Conservation (phyloP, 2,329 filamentous ascomycete species). For the Botrytis aclada region DNA sequence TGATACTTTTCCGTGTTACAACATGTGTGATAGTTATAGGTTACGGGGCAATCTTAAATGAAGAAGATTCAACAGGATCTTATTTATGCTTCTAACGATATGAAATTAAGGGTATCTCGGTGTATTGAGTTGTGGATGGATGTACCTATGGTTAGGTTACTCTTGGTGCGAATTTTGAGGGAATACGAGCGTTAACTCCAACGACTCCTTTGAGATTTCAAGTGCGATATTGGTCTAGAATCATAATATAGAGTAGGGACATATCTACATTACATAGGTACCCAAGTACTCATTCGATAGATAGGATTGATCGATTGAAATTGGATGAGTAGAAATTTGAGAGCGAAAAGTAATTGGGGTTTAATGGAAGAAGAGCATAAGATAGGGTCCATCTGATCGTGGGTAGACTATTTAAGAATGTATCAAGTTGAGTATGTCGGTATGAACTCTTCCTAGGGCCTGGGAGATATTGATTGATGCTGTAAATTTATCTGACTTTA, state of each 20-base stretch:
- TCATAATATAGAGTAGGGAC: background rate
- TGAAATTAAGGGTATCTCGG: background rate
- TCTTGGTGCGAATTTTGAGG: background rate
- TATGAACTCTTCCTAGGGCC: background rate
- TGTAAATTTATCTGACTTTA: background rate
- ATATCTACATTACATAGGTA: too few species aligned
- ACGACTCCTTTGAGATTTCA: background rate
- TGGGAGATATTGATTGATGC: background rate
- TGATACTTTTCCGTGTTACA: conserved; percentile 1
- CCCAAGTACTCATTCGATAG: too few species aligned
- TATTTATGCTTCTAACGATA: background rate
- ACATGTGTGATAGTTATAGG: conserved; percentile 7
- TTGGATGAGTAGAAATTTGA: background rate
- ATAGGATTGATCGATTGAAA: background rate
- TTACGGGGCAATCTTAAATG: background rate
- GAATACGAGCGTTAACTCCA: background rate
- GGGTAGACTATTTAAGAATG: background rate
- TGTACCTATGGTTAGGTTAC: background rate
- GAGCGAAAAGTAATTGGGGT: background rate
- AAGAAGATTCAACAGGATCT: background rate
- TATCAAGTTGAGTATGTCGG: background rate
- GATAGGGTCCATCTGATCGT: background rate
- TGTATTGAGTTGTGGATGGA: background rate
- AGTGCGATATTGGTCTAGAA: background rate
- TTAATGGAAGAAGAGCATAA: background rate